Percentiles rank a stretch among this genome's conserved stretches.
Conservation (phyloP, 305 asterid species). For the Withania somnifera region DNA sequence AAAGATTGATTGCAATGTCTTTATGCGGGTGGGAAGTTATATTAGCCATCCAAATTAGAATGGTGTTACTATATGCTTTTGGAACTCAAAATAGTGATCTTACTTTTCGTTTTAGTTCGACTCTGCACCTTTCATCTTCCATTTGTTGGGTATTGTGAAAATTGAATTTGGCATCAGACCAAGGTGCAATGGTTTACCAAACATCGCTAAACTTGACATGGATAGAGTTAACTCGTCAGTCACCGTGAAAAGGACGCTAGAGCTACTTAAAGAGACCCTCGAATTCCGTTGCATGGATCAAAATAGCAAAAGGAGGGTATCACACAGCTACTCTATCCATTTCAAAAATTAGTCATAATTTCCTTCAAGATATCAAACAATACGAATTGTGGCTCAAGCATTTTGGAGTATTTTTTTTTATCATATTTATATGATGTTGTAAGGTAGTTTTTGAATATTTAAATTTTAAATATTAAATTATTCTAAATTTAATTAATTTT, state of each 20-base stretch:
- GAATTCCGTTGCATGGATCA: background rate
- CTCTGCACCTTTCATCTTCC: background rate
- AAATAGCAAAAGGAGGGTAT: background rate
- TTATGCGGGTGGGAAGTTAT: background rate
- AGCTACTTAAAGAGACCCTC: background rate
- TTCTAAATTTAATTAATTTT: too few relatives aligned
- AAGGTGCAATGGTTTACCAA: background rate
- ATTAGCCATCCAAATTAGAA: background rate
- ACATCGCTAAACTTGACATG: background rate
- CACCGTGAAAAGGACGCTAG: background rate
- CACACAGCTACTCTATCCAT: too few relatives aligned
- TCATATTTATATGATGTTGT: too few relatives aligned
- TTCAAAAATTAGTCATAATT: too few relatives aligned
- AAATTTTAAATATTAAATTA: too few relatives aligned
- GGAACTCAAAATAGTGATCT: background rate
- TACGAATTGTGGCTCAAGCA: too few relatives aligned
- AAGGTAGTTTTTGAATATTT: too few relatives aligned
- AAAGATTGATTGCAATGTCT: too few relatives aligned
- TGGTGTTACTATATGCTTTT: background rate
- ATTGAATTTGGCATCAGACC: background rate
- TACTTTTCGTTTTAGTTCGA: background rate
- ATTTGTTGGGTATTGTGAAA: background rate
- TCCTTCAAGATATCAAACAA: too few relatives aligned
- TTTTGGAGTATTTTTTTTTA: too few relatives aligned
- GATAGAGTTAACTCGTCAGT: background rate